Base-by-base conservation (phyloP, 148 eudicot species). In the Cornus controversa region DNA sequence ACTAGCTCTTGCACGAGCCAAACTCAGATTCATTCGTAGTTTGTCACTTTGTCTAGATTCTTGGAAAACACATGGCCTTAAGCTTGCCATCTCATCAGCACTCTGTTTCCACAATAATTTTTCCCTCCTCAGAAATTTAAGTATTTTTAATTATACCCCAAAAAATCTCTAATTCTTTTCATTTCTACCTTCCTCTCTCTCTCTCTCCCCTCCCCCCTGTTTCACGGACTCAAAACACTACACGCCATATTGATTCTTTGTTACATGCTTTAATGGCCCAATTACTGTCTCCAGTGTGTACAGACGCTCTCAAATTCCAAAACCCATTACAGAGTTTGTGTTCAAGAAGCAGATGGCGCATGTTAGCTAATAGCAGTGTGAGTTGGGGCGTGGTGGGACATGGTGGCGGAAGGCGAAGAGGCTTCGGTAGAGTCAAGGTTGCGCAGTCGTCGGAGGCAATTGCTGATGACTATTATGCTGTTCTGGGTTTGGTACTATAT, bases 391-490 rank as follows among this genome's bases (percentile, higher is more conserved):
- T 73, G 58, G 45, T 60, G 29, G 82, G 86, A 29, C 50, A 60
- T 66, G 73, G 80, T 23, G 77, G 80, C 20, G 77, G 82, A 31
- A 87, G 77, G 80, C 72, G 85, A 69, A 85, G 86, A 78, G 53
- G 74, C 0, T 73, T 71, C 34, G 82, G 74, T 14, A 80, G 82
- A 71, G 78, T 89, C 2, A 88, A 72, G 77, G 98, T 89, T 45
- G 90, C 76, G 23, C 66, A 66, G 11, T 54, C 66, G 8, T 42
- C 64, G 10, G 78, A 70, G 5, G 93, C 83, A 2, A 58, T 83
- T 75, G 92, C 97, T 23, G 99, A 96, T 86, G 98, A 96, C 83
- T 96, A 93, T 40, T 96, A 96, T 75, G 90, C 94, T 13, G 97
- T 96, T 31, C 72, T 96, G 80, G 99, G 99, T 62, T 74, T 96